phyloP scores from a whole-genome alignment of 2,329 filamentous ascomycete genomes.

The Colletotrichum endophyticum region DNA sequence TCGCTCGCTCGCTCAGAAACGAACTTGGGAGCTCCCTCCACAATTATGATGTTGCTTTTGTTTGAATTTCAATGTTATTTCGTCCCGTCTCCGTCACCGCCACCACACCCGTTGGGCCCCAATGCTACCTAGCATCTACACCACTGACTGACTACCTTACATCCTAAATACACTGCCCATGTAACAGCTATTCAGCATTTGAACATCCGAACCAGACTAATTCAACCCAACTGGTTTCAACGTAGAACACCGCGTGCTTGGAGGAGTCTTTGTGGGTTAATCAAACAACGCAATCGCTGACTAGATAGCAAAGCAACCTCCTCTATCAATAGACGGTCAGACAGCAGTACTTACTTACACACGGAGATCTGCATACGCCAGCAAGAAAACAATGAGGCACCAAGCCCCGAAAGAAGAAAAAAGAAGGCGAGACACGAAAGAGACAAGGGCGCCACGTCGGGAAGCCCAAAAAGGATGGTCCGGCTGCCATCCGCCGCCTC shows the following conservation, averaged over 20 bases:
- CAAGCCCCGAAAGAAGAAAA: background rate
- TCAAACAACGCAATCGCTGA: background rate
- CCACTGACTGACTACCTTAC: background rate
- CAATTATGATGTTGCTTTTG: background rate
- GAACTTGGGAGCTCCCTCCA: background rate
- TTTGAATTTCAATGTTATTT: background rate
- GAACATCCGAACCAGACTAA: background rate
- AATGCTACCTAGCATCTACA: background rate
- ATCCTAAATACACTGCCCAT: background rate
- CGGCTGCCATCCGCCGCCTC: background rate
- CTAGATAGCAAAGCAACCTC: background rate
- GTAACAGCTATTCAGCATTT: background rate
- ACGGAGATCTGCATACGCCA: background rate
- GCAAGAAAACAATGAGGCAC: background rate
- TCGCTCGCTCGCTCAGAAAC: background rate
- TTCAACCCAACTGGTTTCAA: background rate
- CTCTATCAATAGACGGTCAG: background rate
- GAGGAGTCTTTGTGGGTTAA: background rate
- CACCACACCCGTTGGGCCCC: background rate
- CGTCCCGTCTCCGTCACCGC: background rate
- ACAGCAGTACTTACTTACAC: background rate
- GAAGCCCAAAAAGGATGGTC: background rate
- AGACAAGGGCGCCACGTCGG: background rate
- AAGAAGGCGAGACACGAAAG: background rate
- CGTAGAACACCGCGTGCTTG: background rate